Evolutionary conservation across 257 asterid species (phyloP), one percentile per base, ranked within the genome.

Genomic region (Petunia secreta): DNA sequence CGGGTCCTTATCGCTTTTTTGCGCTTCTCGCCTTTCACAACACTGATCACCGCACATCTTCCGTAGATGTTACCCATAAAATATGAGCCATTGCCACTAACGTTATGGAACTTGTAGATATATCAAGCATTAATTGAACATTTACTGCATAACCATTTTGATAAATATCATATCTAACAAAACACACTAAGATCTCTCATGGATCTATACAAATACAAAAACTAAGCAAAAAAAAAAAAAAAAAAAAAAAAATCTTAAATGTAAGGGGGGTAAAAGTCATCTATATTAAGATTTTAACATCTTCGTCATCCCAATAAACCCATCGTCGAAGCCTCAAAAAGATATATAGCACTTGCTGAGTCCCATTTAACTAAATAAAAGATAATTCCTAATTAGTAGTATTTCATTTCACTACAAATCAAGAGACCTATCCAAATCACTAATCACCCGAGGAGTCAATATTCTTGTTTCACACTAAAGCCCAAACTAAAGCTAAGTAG

Each of bases 361-460:
- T 39, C 39, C 53, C 52, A 9, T 65, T 39, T 40, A 14, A 50
- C 52, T 40, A 40, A 65, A 65, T n/a, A 40, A 25, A 69, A 25
- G 25, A 25, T 25, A 25, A 25, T 25, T 25, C 25, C 25, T 25
- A 25, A 25, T 25, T 25, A 25, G 25, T 25, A 25, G 25, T 25
- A 25, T 71, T 71, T 34, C 6, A 25, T 37, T 69, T 46, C 59
- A 69, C 41, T 25, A 25, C 59, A 48, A 69, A 15, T 44, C 77
- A 69, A 46, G 10, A 69, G 25, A 69, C 1, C 77, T 4, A 10
- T 71, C 25, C n/a, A 71, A 48, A 52, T 71, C 76, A 69, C 25
- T 44, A 1, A 54, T 69, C 58, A 44, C 40, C 40, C n/a, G 2
- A 40, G 39, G n/a, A 4, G 43, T 48, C 60, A 25, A 71, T 25